These are phyloP conservation scores for Hibiscus tridactylites DNA, from an alignment of 345 rosid genomes.

Conservation along the genomic window DNA sequence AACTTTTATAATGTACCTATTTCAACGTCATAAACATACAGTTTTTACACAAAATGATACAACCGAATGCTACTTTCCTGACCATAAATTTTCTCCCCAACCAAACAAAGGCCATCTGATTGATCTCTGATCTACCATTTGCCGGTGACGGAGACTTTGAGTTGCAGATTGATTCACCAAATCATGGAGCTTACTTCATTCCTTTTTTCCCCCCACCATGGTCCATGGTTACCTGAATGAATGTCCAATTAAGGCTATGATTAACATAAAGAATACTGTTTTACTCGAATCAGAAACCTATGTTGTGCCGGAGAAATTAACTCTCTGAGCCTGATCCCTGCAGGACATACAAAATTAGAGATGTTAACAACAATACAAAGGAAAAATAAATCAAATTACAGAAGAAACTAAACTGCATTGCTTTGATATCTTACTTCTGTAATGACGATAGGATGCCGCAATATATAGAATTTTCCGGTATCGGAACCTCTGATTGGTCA, in stretches of 20 bases:
- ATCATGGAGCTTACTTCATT: neutral
- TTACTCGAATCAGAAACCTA: conserved; percentile 16
- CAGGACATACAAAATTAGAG: conserved; percentile 8
- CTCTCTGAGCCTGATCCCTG: conserved; percentile 52
- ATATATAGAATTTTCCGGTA: conserved; percentile 67
- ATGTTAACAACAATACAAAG: neutral
- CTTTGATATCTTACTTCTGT: conserved; percentile 54
- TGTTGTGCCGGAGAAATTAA: conserved; percentile 46
- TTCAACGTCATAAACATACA: neutral
- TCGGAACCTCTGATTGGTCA: conserved; percentile 42
- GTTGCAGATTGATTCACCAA: neutral
- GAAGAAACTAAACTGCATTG: neutral
- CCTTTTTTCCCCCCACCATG: conserved; percentile 12
- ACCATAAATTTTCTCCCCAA: neutral
- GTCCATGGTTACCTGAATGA: conserved; percentile 18
- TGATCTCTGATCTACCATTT: neutral
- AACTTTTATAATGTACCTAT: neutral
- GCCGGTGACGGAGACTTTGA: neutral
- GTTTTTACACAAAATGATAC: conserved; percentile 8
- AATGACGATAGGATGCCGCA: conserved; percentile 75
- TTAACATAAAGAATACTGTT: conserved; percentile 24
- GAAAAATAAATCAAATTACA: neutral
- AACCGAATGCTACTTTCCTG: neutral
- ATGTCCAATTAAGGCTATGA: conserved; percentile 22
- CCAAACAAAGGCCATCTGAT: conserved; percentile 1